A percentile compares a stretch with the other conserved stretches of the same genome.
These are phyloP conservation scores for Sphaerulina vaccinii DNA, from an alignment of 2,329 filamentous ascomycete species.

Conservation along the genomic window DNA sequence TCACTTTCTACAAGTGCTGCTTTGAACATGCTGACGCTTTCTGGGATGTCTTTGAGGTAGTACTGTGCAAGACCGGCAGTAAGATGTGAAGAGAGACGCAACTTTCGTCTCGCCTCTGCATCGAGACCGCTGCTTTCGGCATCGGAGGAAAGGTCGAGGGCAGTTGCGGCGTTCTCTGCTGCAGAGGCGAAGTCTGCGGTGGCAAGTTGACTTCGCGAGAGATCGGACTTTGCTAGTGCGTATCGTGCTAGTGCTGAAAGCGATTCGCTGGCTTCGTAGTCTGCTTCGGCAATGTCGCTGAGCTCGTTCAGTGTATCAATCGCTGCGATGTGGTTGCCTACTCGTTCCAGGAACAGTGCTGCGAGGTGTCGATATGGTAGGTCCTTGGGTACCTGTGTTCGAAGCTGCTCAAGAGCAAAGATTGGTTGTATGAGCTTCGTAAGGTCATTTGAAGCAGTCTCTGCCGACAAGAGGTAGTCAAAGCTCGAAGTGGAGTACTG, in stretches of 20 bases:
- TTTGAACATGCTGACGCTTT: conserved; percentile 76
- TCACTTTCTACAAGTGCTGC: conserved; percentile 74
- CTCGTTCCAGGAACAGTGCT: conserved; percentile 78
- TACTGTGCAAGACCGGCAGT: conserved; percentile 83
- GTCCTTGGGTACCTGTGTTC: conserved; percentile 67
- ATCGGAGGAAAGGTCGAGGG: conserved; percentile 74
- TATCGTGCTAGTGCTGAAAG: conserved; percentile 70
- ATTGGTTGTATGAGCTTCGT: conserved; percentile 74
- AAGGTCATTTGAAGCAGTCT: conserved; percentile 54
- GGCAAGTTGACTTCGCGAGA: conserved; percentile 80
- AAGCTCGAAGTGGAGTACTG: conserved; percentile 81
- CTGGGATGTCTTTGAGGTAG: conserved; percentile 63
- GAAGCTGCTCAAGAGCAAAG: conserved; percentile 82
- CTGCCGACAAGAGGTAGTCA: conserved; percentile 68
- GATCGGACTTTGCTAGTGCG: conserved; percentile 79
- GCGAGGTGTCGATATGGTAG: conserved; percentile 73
- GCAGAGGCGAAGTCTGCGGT: conserved; percentile 64
- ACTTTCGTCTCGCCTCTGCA: conserved; percentile 63
- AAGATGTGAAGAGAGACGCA: conserved; percentile 79
- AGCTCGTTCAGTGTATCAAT: conserved; percentile 64
- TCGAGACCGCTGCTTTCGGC: conserved; percentile 63
- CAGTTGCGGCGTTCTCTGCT: conserved; percentile 75
- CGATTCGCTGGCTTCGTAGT: conserved; percentile 84
- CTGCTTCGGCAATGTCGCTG: conserved; percentile 69
- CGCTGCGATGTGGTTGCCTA: conserved; percentile 65